These are phyloP conservation scores for Phaeosphaeria sp. DNA, from an alignment of 2,329 filamentous ascomycete species.

Conservation along the genomic window DNA sequence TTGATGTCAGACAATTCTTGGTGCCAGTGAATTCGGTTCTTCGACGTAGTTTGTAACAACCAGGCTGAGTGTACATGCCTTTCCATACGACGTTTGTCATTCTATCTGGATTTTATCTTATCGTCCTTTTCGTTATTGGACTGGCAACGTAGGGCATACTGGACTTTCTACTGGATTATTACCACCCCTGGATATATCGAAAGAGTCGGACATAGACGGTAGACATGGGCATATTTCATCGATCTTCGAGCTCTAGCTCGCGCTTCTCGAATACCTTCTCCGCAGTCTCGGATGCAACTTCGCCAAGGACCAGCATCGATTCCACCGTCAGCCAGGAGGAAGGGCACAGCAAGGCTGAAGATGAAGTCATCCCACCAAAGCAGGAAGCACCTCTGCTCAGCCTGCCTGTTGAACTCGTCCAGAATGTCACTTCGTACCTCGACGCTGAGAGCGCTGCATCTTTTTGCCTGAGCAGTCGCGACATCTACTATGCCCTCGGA, in stretches of 20 bases:
- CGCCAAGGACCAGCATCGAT: slow-evolving; percentile 23
- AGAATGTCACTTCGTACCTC: slow-evolving; percentile 37
- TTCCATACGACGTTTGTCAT: slow-evolving; percentile 1
- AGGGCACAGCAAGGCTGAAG: slow-evolving; percentile 11
- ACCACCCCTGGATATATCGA: neutral
- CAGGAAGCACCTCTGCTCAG: slow-evolving; percentile 22
- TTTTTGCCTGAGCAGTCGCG: slow-evolving; percentile 35
- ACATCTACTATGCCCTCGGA: slow-evolving; percentile 39
- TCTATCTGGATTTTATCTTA: slow-evolving; percentile 2
- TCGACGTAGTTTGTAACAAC: neutral
- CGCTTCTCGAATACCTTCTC: slow-evolving; percentile 11
- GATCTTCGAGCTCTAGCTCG: slow-evolving; percentile 20
- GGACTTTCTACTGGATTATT: neutral
- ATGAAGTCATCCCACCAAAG: slow-evolving; percentile 1
- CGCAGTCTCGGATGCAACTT: slow-evolving; percentile 5
- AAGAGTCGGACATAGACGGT: slow-evolving; percentile 9
- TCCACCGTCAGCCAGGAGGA: slow-evolving; percentile 7
- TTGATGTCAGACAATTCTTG: neutral
- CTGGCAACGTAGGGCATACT: neutral
- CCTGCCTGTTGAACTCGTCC: slow-evolving; percentile 41
- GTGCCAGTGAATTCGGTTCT: neutral
- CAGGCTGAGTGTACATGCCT: slow-evolving; percentile 6
- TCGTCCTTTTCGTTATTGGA: slow-evolving; percentile 2
- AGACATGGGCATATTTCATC: slow-evolving; percentile 13
- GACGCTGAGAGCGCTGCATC: slow-evolving; percentile 27